phyloP scores from a whole-genome alignment of 208 protist genomes.

The Trypanosoma theileri region DNA sequence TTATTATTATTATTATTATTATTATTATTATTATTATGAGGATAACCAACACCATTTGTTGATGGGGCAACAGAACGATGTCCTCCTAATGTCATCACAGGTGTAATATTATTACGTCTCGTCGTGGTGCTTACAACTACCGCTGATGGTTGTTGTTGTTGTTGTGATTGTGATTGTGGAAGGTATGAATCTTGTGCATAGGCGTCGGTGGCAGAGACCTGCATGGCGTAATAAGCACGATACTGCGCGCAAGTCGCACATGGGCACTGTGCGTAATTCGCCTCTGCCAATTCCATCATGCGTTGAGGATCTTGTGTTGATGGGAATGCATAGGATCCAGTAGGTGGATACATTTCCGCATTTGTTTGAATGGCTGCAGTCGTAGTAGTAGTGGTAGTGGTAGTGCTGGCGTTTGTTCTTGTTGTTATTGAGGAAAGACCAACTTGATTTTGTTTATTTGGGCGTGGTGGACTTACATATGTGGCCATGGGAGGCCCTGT shows the following conservation, averaged over 20 bases:
- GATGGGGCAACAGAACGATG: background rate
- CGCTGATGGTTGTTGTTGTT: background rate
- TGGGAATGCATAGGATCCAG: background rate
- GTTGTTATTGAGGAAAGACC: too few species aligned
- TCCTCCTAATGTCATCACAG: background rate
- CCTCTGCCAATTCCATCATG: conserved; percentile 27
- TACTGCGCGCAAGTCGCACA: conserved; percentile 52
- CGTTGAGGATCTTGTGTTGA: conserved; percentile 3
- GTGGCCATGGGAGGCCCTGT: conserved; percentile 34
- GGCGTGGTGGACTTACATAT: conserved; percentile 62
- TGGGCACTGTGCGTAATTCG: conserved; percentile 41
- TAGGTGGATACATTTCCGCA: background rate
- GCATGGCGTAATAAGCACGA: conserved; percentile 31
- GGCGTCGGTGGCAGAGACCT: background rate
- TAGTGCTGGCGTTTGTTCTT: background rate
- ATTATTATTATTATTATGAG: background rate
- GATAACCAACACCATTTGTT: too few species aligned
- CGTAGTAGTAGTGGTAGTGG: conserved; percentile 2
- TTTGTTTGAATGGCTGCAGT: conserved; percentile 6
- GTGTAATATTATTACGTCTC: background rate
- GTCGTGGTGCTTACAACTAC: conserved; percentile 7
- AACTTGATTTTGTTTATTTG: conserved; percentile 13
- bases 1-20: conserved; percentile 1
- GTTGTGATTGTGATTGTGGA: conserved; percentile 9
- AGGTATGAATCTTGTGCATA: background rate